These are phyloP conservation scores for Phytophthora constricta DNA, from an alignment of 352 stramenopile species.

Conservation along the genomic window DNA sequence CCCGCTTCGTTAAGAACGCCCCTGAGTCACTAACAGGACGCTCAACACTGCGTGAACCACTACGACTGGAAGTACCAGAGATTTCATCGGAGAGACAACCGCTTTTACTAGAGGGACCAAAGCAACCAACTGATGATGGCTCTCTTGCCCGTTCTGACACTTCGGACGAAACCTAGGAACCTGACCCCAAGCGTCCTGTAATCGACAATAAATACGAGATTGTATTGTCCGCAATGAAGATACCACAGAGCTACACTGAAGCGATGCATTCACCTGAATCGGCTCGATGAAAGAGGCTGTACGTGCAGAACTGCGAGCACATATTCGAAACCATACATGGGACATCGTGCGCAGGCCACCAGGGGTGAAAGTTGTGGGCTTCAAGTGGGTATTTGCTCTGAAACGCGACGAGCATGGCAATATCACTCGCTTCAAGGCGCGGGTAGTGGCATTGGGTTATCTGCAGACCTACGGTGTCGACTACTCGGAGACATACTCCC, in stretches of 20 bases:
- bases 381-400: slow-evolving; percentile 23
- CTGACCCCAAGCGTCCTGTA: slow-evolving; percentile 4
- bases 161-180: not conserved
- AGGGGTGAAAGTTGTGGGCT: not conserved
- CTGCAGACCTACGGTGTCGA: slow-evolving; percentile 29
- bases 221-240: slow-evolving; percentile 4
- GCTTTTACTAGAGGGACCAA: no score
- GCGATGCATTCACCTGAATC: slow-evolving; percentile 7
- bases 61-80: not conserved
- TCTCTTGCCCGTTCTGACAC: not conserved
- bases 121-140: no score
- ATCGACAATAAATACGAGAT: slow-evolving; percentile 11
- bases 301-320: not conserved
- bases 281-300: slow-evolving; percentile 19
- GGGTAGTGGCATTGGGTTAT: slow-evolving; percentile 34
- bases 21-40: no score
- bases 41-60: no score
- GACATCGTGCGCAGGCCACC: not conserved
- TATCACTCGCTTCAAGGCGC: slow-evolving; percentile 33
- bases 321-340: not conserved
- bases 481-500: slow-evolving; percentile 33
- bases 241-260: slow-evolving; percentile 8
- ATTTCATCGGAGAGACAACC: no score
- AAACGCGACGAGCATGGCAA: slow-evolving; percentile 26
- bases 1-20: no score